phyloP scores from a whole-genome alignment of 495 filamentous ascomycete species.

The Tetracladium setigerum region DNA sequence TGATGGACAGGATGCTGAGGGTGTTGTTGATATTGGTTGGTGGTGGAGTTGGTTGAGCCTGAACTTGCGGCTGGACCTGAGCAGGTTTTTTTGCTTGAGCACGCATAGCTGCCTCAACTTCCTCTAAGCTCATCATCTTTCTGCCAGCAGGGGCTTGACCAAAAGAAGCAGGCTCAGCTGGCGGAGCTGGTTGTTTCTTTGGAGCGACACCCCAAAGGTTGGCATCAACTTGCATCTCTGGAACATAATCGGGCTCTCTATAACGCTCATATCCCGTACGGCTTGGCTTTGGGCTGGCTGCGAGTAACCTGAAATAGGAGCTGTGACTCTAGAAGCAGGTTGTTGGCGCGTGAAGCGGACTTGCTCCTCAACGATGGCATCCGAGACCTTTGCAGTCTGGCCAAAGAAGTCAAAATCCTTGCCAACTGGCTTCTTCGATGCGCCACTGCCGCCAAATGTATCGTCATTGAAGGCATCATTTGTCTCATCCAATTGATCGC shows the following conservation, averaged over 20 bases:
- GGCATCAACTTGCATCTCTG: conserved; percentile 86
- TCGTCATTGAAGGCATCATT: conserved; percentile 96
- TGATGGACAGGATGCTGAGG: not conserved
- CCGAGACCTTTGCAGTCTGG: conserved; percentile 75
- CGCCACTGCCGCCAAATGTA: conserved; percentile 67
- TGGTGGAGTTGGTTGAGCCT: conserved; percentile 8
- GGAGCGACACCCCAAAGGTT: conserved; percentile 78
- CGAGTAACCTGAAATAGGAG: conserved; percentile 30
- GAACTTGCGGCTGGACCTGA: conserved; percentile 13
- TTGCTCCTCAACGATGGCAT: conserved; percentile 85
- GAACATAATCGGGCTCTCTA: conserved; percentile 63
- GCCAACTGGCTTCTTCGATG: conserved; percentile 44
- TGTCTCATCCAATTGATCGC: conserved; percentile 84
- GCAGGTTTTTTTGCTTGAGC: conserved; percentile 51
- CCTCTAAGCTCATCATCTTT: conserved; percentile 93
- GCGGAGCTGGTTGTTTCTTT: conserved; percentile 38
- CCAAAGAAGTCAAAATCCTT: conserved; percentile 98
- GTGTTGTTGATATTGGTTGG: conserved; percentile 11
- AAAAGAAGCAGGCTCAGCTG: conserved; percentile 16
- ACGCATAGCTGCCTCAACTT: conserved; percentile 92
- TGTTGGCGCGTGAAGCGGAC: conserved; percentile 66
- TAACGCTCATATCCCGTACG: conserved; percentile 87
- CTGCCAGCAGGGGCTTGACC: conserved; percentile 33
- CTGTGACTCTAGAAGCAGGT: conserved; percentile 34
- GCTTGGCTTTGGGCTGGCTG: conserved; percentile 47